Percentiles rank a stretch among this genome's conserved stretches.
phyloP scores from a whole-genome alignment of 345 rosid genomes.

The Gossypium stocksii region DNA sequence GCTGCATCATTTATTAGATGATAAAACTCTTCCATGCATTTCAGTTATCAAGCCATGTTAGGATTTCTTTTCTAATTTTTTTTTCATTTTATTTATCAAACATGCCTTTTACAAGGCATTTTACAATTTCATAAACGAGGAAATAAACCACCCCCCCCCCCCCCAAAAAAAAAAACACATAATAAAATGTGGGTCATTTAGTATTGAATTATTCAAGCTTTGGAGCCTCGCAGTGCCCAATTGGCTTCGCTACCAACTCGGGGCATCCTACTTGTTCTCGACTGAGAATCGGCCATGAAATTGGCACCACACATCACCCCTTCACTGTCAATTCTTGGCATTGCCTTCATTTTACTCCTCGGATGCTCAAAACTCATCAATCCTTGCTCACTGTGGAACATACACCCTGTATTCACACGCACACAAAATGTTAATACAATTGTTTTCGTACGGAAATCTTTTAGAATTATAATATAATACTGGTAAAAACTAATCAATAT shows the following conservation, averaged over 20 bases:
- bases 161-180: neutral
- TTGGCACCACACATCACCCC: conserved; percentile 71
- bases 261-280: conserved; percentile 42
- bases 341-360: conserved; percentile 43
- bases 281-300: conserved; percentile 56
- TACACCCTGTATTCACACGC: conserved; percentile 35
- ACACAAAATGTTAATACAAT: neutral
- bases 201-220: conserved; percentile 8
- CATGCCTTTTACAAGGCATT: neutral
- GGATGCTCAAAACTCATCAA: conserved; percentile 71
- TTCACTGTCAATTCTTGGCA: conserved; percentile 70
- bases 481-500: neutral
- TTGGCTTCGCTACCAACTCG: conserved; percentile 73
- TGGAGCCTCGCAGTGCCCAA: conserved; percentile 58
- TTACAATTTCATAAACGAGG: neutral
- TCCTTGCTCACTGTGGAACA: conserved; percentile 61
- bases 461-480: neutral
- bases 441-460: neutral
- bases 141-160: neutral
- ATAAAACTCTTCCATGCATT: neutral
- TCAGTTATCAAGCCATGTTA: neutral
- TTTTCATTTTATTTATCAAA: neutral
- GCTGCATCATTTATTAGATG: neutral
- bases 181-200: neutral
- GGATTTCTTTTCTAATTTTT: neutral